Conservation (phyloP, 148 eudicot genomes). For the Nepenthes mirabilis region DNA sequence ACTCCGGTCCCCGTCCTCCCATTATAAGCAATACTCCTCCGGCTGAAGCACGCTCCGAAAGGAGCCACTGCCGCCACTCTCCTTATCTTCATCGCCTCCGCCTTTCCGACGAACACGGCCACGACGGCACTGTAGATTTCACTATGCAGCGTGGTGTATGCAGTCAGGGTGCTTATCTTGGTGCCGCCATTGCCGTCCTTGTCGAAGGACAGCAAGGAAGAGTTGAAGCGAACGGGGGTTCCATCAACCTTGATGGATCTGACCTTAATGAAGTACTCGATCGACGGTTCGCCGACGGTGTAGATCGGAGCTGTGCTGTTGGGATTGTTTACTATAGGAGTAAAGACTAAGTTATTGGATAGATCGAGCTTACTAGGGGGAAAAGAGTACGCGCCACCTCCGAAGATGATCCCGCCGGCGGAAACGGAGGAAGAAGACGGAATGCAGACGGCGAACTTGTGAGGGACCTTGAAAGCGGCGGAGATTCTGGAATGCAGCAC, state of each 20-base stretch:
- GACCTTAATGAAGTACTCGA: conserved; percentile 29
- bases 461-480: conserved; percentile 13
- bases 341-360: conserved; percentile 13
- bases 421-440: conserved; percentile 11
- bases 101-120: conserved; percentile 20
- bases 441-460: conserved; percentile 30
- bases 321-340: conserved; percentile 24
- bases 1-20: conserved; percentile 21
- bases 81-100: conserved; percentile 19
- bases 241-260: conserved; percentile 21
- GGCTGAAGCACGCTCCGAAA: conserved; percentile 33
- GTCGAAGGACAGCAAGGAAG: conserved; percentile 17
- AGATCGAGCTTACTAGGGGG: conserved; percentile 11
- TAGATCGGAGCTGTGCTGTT: conserved; percentile 19
- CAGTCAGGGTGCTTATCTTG: conserved; percentile 18
- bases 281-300: conserved; percentile 12
- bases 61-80: conserved; percentile 30
- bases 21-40: conserved; percentile 6
- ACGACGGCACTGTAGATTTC: conserved; percentile 28
- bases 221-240: conserved; percentile 9
- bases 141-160: conserved; percentile 32
- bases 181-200: conserved; percentile 23
- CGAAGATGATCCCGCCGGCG: conserved; percentile 23
- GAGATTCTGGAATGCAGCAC: conserved; percentile 21
- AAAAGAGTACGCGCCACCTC: conserved; percentile 20